Base-by-base conservation (phyloP, 495 filamentous ascomycete genomes). In the Thermothielavioides terrestris region DNA sequence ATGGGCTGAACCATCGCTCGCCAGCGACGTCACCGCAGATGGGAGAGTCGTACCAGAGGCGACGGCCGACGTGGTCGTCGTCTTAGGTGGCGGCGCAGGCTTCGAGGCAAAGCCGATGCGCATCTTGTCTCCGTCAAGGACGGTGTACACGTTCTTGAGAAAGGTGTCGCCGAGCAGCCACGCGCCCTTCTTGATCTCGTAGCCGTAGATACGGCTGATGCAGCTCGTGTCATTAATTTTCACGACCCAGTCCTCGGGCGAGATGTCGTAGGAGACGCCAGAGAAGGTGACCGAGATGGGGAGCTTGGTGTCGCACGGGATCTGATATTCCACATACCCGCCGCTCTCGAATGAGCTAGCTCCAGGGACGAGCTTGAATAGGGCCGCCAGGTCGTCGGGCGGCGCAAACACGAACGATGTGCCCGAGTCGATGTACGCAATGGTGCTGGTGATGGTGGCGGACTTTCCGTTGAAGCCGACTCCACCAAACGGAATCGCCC, bases 161-260 rank as follows among this genome's bases (percentile, higher is more conserved):
- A 94, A 94, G 4, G 84, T 77, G 55, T 90, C 88, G 5, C 88
- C 88, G 1, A 92, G 62, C 25, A 94, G 71, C 88, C 89, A 92
- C 5, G 62, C 72, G 31, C 60, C 64, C 9, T 60, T 46, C 4
- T 72, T 62, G 28, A 68, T 63, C 22, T 68, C 67, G 44, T 72
- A 65, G 28, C 74, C 74, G 42, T 74, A 78, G 48, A 92, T 78
- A 36, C 83, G 86, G 58, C 82, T 85, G 15, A 72, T 64, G 59
- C 88, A 94, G 25, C 60, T 65, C 25, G 61, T 66, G 6, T 55
- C 55, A 26, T 60, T 61, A 3, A 68, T 58, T 2, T 56, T 56
- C 7, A 83, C 80, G 22, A 89, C 60, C 67, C 85, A 91, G 58
- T 94, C 88, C 49, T 79, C 72, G 3, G 82, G 65, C 0, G 77